phyloP scores from a whole-genome alignment of 169 alveolate species.

The Plasmodium malariae region DNA sequence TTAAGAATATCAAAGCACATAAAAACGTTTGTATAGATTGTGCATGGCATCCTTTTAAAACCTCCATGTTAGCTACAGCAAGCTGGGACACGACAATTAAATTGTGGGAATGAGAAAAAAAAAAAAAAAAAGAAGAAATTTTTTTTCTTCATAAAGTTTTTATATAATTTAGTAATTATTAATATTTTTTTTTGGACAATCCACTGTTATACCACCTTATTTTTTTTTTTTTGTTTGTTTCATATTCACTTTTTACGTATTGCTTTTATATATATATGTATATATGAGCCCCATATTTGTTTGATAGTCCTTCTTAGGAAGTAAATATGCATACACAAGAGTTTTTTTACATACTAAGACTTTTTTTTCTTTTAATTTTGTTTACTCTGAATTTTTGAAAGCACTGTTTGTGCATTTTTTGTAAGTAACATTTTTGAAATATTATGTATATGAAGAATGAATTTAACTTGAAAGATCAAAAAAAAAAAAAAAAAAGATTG shows the following conservation, averaged over 20 bases:
- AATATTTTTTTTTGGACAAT: background rate
- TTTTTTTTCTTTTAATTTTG: no score
- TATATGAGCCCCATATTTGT: no score
- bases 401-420: background rate
- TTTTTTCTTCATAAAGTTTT: background rate
- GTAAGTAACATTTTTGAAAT: background rate
- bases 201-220: no score
- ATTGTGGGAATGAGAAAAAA: conserved; percentile 93
- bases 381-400: background rate
- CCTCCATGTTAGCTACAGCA: conserved; percentile 95
- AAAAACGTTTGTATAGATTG: conserved; percentile 95
- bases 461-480: no score
- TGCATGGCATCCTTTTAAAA: conserved; percentile 96
- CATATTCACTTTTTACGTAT: no score
- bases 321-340: no score
- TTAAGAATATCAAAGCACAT: conserved; percentile 94
- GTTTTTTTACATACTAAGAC: no score
- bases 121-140: no score
- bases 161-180: background rate
- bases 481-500: background rate
- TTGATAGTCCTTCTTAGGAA: no score
- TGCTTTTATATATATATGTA: no score
- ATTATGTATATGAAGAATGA: background rate
- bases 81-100: conserved; percentile 98
- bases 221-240: no score